These are phyloP conservation scores for Diplocarpon mali DNA, from an alignment of 2,329 filamentous ascomycete species.

Conservation along the genomic window DNA sequence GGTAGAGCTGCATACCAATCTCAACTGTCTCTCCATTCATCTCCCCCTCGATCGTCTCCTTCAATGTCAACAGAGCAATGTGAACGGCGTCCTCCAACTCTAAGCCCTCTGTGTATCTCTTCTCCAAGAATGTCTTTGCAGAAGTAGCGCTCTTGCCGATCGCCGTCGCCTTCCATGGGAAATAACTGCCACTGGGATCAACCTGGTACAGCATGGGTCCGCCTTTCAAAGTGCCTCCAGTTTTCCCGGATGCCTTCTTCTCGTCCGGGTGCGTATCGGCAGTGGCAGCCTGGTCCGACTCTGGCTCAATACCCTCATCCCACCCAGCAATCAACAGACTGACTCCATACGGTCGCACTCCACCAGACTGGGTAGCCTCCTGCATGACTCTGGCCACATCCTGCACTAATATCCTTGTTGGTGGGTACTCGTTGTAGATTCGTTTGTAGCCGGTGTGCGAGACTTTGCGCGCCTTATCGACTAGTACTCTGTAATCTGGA, in stretches of 20 bases:
- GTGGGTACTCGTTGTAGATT: constrained; percentile 99
- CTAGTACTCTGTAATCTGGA: constrained; percentile 92
- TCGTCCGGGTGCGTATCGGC: constrained; percentile 49
- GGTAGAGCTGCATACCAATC: constrained; percentile 52
- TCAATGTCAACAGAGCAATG: constrained; percentile 91
- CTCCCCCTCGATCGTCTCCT: constrained; percentile 98
- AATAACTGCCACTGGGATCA: constrained; percentile 97
- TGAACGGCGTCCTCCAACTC: constrained; percentile 98
- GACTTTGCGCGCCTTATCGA: constrained; percentile 96
- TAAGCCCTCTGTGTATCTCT: constrained; percentile 93
- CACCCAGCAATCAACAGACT: constrained; percentile 91
- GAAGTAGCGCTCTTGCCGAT: constrained; percentile 98
- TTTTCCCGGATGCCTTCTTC: constrained; percentile 73
- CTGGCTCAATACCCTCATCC: constrained; percentile 92
- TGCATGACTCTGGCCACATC: constrained; percentile 97
- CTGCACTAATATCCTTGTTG: constrained; percentile 96
- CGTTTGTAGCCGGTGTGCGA: constrained; percentile 98
- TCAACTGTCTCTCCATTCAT: constrained; percentile 99
- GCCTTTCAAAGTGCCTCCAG: constrained; percentile 88
- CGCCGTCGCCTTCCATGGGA: constrained; percentile 98
- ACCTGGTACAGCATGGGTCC: constrained; percentile 98
- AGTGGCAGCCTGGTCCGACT: constrained; percentile 51
- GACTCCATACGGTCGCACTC: constrained; percentile 93
- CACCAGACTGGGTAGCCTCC: constrained; percentile 95
- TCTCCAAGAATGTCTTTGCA: constrained; percentile 98